phyloP scores from a whole-genome alignment of 2,329 filamentous ascomycete species.

The Fusarium sp. region DNA sequence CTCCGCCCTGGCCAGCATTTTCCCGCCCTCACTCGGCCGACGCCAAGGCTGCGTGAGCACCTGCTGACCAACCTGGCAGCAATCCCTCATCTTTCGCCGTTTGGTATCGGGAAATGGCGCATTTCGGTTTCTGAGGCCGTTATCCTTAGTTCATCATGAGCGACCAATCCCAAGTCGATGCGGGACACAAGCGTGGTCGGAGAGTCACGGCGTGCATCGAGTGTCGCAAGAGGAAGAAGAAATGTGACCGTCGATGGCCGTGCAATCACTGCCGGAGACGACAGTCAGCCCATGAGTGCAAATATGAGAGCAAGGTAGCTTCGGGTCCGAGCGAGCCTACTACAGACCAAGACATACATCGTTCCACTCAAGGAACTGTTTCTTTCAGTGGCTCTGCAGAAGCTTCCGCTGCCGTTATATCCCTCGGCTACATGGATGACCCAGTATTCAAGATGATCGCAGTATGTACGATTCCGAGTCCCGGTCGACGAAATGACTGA shows the following conservation, averaged over 20 bases:
- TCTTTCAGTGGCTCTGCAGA: background rate
- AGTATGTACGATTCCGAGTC: background rate
- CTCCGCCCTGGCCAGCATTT: background rate
- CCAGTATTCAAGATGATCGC: background rate
- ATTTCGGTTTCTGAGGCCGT: no score
- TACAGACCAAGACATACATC: no score
- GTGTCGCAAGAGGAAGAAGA: background rate
- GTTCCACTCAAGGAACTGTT: background rate
- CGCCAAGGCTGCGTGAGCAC: background rate
- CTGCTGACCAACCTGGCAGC: background rate
- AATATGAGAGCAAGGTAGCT: background rate
- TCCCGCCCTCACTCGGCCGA: background rate
- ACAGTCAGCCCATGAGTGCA: background rate
- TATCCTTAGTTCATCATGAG: background rate
- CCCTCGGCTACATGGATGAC: background rate
- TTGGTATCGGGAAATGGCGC: background rate
- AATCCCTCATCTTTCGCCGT: background rate
- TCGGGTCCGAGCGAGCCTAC: background rate
- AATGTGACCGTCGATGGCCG: constrained; percentile 1
- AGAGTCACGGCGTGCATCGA: background rate
- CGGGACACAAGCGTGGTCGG: background rate
- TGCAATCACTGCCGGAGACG: background rate
- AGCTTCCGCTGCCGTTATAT: background rate
- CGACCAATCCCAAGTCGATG: background rate
- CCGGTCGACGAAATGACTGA: background rate